Percentiles rank a stretch among this genome's conserved stretches.
phyloP scores from a whole-genome alignment of 495 filamentous ascomycete species.

The Friedmanniomyces simplex region DNA sequence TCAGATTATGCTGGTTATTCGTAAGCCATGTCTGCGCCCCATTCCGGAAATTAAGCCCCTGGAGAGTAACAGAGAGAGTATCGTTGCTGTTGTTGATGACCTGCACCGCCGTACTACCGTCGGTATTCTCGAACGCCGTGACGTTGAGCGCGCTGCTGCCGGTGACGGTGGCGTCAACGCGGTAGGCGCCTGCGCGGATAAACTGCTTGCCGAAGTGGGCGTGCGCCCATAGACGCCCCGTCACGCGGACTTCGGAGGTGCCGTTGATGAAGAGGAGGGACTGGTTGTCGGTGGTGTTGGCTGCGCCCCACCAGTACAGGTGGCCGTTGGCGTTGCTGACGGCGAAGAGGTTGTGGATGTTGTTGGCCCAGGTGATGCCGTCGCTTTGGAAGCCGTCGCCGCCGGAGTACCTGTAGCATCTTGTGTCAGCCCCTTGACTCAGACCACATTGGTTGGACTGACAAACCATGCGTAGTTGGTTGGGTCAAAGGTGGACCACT shows the following conservation, averaged over 20 bases:
- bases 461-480: constrained; percentile 38
- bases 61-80: constrained; percentile 6
- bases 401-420: too few species aligned
- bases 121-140: constrained; percentile 40
- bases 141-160: constrained; percentile 25
- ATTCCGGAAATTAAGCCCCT: not conserved
- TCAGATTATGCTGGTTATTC: constrained; percentile 4
- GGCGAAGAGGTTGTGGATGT: constrained; percentile 38
- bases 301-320: constrained; percentile 44
- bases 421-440: too few species aligned
- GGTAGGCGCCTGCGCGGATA: constrained; percentile 39
- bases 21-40: constrained; percentile 4
- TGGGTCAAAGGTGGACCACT: constrained; percentile 41
- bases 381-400: constrained; percentile 40
- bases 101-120: constrained; percentile 36
- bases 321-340: constrained; percentile 38
- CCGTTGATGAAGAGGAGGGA: constrained; percentile 31
- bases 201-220: constrained; percentile 37
- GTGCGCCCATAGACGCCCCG: constrained; percentile 43
- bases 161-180: constrained; percentile 31
- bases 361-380: constrained; percentile 46
- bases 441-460: too few species aligned
- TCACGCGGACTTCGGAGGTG: constrained; percentile 30
- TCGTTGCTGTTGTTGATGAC: constrained; percentile 37
- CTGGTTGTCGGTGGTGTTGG: constrained; percentile 22